Evolutionary conservation across 169 alveolate species (phyloP).

Genomic region (Plasmodium adleri): DNA sequence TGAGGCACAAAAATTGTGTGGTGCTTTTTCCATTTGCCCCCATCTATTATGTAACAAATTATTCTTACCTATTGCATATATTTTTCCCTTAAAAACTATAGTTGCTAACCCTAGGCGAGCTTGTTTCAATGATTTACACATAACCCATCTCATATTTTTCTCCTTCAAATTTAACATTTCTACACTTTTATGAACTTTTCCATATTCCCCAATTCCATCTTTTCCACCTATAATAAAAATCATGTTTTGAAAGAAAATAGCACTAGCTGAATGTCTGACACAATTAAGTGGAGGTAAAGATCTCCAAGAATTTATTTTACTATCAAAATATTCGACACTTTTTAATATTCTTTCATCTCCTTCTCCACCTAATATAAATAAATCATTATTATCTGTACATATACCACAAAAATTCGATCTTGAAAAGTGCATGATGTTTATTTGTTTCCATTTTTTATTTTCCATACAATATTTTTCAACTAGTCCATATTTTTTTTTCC

Average conservation of each 20-base stretch:
- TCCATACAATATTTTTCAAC: slow-evolving; percentile 57
- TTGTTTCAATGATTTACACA: slow-evolving; percentile 64
- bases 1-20: not conserved
- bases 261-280: slow-evolving; percentile 76
- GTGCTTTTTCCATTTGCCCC: too few relatives aligned
- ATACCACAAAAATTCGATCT: slow-evolving; percentile 75
- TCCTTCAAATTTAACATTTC: slow-evolving; percentile 75
- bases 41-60: too few relatives aligned
- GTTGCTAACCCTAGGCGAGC: slow-evolving; percentile 64
- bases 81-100: slow-evolving; percentile 47
- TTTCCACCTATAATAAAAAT: slow-evolving; percentile 73
- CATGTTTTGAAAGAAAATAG: slow-evolving; percentile 32
- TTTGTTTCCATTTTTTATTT: slow-evolving; percentile 73
- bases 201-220: slow-evolving; percentile 74
- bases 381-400: slow-evolving; percentile 68
- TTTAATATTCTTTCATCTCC: slow-evolving; percentile 63
- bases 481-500: slow-evolving; percentile 49
- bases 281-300: slow-evolving; percentile 72
- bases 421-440: slow-evolving; percentile 70
- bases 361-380: slow-evolving; percentile 74
- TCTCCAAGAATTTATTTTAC: slow-evolving; percentile 66
- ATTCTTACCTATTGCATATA: slow-evolving; percentile 68
- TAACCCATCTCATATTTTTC: slow-evolving; percentile 62
- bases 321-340: slow-evolving; percentile 74
- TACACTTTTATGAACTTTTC: slow-evolving; percentile 68